These are phyloP conservation scores for Rhizopus stolonifer DNA, from an alignment of 371 early-diverging fungal species.

Conservation along the genomic window DNA sequence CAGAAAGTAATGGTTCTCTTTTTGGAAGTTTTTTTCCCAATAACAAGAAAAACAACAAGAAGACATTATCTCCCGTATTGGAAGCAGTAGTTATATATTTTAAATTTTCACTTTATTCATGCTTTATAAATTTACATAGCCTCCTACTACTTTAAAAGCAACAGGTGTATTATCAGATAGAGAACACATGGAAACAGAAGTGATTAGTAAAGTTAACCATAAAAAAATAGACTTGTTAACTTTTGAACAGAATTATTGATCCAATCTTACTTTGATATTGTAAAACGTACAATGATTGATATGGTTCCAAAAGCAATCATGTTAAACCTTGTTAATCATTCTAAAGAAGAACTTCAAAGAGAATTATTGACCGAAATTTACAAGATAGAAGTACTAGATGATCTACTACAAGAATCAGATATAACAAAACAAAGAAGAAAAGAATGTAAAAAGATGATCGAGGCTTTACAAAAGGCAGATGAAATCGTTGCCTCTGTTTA, in stretches of 20 bases:
- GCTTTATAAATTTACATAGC: too few species aligned
- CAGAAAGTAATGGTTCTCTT: constrained; percentile 65
- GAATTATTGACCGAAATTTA: constrained; percentile 95
- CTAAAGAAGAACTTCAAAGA: constrained; percentile 93
- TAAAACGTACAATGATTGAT: constrained; percentile 96
- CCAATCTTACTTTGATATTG: constrained; percentile 94
- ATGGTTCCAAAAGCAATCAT: constrained; percentile 99
- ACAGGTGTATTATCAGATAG: constrained; percentile 93
- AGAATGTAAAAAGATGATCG: constrained; percentile 98
- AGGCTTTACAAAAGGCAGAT: constrained; percentile 92
- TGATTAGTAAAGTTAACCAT: constrained; percentile 72
- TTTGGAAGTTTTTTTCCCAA: constrained; percentile 92
- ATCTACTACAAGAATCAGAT: constrained; percentile 93
- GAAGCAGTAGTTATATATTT: too few species aligned
- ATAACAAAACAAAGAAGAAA: constrained; percentile 84
- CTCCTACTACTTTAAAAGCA: constrained; percentile 94
- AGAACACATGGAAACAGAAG: constrained; percentile 95
- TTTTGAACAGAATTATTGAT: constrained; percentile 94
- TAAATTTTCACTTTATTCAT: too few species aligned
- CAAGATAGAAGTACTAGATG: constrained; percentile 87
- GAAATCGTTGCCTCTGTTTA: constrained; percentile 75
- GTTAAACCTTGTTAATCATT: constrained; percentile 89
- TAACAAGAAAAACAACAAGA: constrained; percentile 48
- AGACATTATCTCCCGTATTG: too few species aligned
- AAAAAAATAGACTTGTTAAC: not conserved